Percentiles rank a stretch among this genome's conserved stretches.
These are phyloP conservation scores for Beauveria bassiana DNA, from an alignment of 2,329 filamentous ascomycete species.

Conservation along the genomic window DNA sequence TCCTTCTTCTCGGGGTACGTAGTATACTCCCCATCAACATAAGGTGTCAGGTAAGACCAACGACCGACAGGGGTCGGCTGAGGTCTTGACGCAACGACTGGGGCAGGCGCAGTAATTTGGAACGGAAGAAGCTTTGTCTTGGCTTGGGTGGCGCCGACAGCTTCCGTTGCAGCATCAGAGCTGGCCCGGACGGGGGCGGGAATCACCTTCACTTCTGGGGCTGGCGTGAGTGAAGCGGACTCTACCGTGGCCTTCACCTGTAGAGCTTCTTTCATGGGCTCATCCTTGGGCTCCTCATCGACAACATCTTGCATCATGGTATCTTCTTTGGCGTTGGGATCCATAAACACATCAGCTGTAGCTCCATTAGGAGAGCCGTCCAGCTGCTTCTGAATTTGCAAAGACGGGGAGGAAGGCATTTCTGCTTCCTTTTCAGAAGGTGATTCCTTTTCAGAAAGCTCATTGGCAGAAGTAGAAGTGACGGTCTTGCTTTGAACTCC, in stretches of 20 bases:
- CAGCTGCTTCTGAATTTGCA: slow-evolving; percentile 2
- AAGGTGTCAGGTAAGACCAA: slow-evolving; percentile 34
- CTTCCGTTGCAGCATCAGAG: slow-evolving; percentile 6
- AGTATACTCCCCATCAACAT: slow-evolving; percentile 30
- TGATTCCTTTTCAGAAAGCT: neutral
- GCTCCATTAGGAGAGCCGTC: neutral
- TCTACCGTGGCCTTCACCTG: neutral
- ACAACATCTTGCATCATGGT: neutral
- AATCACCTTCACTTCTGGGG: neutral
- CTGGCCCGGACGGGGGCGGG: neutral
- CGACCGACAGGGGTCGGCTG: slow-evolving; percentile 25
- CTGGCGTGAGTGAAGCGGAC: neutral
- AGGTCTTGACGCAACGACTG: slow-evolving; percentile 17
- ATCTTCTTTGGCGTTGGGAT: neutral
- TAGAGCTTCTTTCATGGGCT: neutral
- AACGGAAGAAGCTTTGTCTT: neutral
- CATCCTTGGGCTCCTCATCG: neutral
- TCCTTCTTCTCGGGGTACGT: slow-evolving; percentile 32
- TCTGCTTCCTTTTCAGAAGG: neutral
- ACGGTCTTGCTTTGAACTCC: neutral
- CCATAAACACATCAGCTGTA: neutral
- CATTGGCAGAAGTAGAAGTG: neutral
- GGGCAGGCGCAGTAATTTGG: neutral
- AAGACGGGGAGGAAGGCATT: neutral
- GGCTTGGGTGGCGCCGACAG: neutral